Evolutionary conservation across 139 green algal genomes (phyloP), one percentile per base, ranked within the genome.

Genomic region (Picocystis salinarum): DNA sequence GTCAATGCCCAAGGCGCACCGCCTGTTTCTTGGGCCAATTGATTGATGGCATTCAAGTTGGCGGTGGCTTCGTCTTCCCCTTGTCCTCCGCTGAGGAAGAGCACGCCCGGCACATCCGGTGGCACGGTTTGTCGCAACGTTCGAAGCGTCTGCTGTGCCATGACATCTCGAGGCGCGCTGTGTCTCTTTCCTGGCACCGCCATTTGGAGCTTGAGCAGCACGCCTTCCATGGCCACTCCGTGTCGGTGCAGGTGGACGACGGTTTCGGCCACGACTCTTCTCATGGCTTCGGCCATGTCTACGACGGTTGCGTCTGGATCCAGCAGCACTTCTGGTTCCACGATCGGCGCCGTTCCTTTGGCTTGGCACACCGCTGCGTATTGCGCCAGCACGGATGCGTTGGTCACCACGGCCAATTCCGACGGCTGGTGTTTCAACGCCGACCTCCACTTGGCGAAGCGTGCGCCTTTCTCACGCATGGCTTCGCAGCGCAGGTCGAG

Each of bases 61-160:
- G 79, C 47, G 6, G 83, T 92, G 26, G 62, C 56, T 45, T 79
- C 59, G 54, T 77, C 59, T 50, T 82, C 84, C 3, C 60, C 78
- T 67, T 92, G 76, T 1, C 86, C 86, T 7, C 86, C 86, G 2
- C 66, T 84, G 10, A 96, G 70, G 58, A 96, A 96, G 62, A 94
- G 79, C 51, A 96, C 78, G 39, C 83, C 86, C 12, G 84, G 79
- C 5, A 93, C 61, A 2, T 75, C 82, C 11, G 74, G 52, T 3
- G 84, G 84, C 36, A 94, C 66, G 6, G 66, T 74, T 45, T 74
- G 66, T 29, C 52, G 45, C 53, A 95, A 74, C 25, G 77, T 79
- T 5, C 61, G 56, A n/a, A 93, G 50, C 6, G 83, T 94, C n/a
- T 55, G 23, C 17, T 48, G 6, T 0, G 76, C 83, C 11, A 94